These are phyloP conservation scores for Phytophthora citrophthora DNA, from an alignment of 352 stramenopile species.

Conservation along the genomic window DNA sequence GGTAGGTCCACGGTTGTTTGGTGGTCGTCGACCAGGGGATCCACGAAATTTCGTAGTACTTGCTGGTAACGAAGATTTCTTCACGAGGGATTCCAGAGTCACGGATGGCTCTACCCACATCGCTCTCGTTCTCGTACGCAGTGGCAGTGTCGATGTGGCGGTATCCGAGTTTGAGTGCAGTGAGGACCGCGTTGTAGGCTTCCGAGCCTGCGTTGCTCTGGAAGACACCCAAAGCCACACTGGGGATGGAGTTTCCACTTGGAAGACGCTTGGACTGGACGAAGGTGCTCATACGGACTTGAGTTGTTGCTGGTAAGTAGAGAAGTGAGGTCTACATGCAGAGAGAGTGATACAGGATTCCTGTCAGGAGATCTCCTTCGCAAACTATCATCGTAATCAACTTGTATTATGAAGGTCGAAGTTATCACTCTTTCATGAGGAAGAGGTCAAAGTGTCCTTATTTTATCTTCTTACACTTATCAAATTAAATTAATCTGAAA, in stretches of 20 bases:
- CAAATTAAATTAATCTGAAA: not conserved
- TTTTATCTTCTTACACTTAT: not conserved
- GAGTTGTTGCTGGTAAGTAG: constrained; percentile 6
- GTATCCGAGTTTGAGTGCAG: constrained; percentile 75
- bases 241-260: constrained; percentile 53
- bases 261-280: constrained; percentile 42
- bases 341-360: not conserved
- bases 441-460: constrained; percentile 3
- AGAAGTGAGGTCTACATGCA: constrained; percentile 2
- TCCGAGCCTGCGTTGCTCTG: constrained; percentile 44
- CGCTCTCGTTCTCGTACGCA: constrained; percentile 85
- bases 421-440: too few relatives aligned
- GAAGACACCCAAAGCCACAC: constrained; percentile 57
- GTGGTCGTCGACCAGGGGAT: constrained; percentile 4
- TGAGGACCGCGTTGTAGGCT: constrained; percentile 55
- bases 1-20: constrained; percentile 63
- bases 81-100: constrained; percentile 75
- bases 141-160: constrained; percentile 90
- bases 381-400: constrained; percentile 3
- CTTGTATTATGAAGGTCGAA: constrained; percentile 1
- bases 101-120: constrained; percentile 76
- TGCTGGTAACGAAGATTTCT: constrained; percentile 90
- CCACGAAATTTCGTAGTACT: constrained; percentile 48
- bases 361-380: not conserved
- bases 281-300: constrained; percentile 23